Base-by-base conservation (phyloP, 768 basidiomycete genomes). In the Rhizopogon vesiculosus region DNA sequence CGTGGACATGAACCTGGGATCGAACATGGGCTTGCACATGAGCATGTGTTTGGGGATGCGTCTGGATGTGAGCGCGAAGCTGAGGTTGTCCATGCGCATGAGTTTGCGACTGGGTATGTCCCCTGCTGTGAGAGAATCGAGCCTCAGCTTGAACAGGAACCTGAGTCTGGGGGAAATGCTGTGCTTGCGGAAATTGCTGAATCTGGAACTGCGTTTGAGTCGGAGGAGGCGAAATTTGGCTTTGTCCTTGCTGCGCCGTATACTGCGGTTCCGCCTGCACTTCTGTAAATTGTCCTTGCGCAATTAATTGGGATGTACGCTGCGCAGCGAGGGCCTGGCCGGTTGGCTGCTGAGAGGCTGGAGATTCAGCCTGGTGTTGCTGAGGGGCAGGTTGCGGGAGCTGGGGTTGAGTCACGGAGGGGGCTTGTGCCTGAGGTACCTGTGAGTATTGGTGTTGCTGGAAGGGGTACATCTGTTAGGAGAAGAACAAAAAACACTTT, bases 141-240 rank as follows among this genome's bases (percentile, higher is more conserved):
- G 49, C 59, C 43, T 19, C 42, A 18, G 38, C 50, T 22, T 49
- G 35, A 2, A 22, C 19, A 8, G 51, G 54, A 19, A 9, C 43
- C 62, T 69, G 50, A 49, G 44, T 40, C 72, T 65, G 59, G 69
- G 73, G 40, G 70, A 67, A 57, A 61, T 70, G 12, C 48, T 45
- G 12, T 57, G 55, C 1, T 44, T 39, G 31, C 45, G 55, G 44
- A 44, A 54, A 25, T 43, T 45, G 48, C 19, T 51, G 63, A 9
- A 43, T 15, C 48, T 46, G 56, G 51, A 31, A 31, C 51, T 43
- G 18, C 29, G 25, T 44, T 19, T 46, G 12, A 43, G 42, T 50
- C 1, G 53, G 43, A 18, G 33, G 33, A 10, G 46, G 16, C 1
- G 43, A 28, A 31, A n/a, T 22, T 5, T 41, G 40, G 15, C 31